Evolutionary conservation across 257 asterid genomes (phyloP).

Genomic region (Knoxia roxburghii): DNA sequence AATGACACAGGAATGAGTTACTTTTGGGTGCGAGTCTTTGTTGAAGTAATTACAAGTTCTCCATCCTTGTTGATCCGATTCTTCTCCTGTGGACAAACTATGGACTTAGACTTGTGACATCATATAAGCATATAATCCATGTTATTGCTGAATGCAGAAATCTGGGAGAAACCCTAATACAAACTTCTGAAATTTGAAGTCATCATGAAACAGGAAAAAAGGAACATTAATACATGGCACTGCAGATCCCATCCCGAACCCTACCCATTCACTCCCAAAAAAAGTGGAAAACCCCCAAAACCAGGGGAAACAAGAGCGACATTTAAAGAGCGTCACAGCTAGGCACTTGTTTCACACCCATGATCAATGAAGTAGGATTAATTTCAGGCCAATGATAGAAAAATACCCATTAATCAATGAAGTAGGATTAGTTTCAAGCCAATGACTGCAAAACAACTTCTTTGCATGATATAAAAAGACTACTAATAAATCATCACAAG

Average conservation of each 20-base stretch:
- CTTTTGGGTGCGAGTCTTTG: conserved; percentile 87
- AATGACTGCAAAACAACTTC: background rate
- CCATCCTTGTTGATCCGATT: conserved; percentile 85
- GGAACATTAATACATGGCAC: too few species aligned
- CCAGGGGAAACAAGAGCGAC: background rate
- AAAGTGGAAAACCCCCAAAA: background rate
- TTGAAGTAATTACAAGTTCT: conserved; percentile 82
- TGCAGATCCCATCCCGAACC: too few species aligned
- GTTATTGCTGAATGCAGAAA: background rate
- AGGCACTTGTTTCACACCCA: too few species aligned
- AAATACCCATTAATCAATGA: background rate
- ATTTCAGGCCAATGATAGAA: background rate
- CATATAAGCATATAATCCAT: background rate
- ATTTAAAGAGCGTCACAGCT: too few species aligned
- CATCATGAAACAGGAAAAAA: background rate
- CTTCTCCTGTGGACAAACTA: conserved; percentile 60
- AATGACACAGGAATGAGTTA: conserved; percentile 27
- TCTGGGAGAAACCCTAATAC: background rate
- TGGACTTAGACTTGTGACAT: background rate
- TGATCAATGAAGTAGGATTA: background rate
- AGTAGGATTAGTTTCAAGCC: background rate
- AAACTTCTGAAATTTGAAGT: background rate
- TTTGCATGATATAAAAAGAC: background rate
- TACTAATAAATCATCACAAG: conserved; percentile 1
- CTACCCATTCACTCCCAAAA: too few species aligned